Conservation (phyloP, 1,139 yeast species). For the Debaryomyces sp. region DNA sequence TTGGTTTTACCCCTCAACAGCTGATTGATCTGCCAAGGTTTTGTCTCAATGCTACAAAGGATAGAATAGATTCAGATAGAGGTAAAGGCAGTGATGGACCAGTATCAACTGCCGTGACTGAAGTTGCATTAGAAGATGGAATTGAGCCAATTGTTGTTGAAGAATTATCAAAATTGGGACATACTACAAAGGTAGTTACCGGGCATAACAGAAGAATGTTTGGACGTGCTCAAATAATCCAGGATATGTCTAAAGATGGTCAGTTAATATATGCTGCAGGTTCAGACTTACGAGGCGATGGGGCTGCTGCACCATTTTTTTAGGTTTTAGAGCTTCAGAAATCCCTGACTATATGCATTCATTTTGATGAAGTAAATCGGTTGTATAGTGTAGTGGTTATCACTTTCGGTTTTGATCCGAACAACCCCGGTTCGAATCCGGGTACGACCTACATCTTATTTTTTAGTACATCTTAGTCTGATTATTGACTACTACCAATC, state of each 20-base stretch:
- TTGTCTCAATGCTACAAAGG: conserved; percentile 57
- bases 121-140: conserved; percentile 71
- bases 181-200: conserved; percentile 47
- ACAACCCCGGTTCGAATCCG: conserved; percentile 97
- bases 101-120: conserved; percentile 57
- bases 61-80: conserved; percentile 41
- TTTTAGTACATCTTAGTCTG: neutral
- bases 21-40: conserved; percentile 78
- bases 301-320: conserved; percentile 61
- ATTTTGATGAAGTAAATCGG: conserved; percentile 14
- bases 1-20: conserved; percentile 70
- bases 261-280: conserved; percentile 65
- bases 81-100: conserved; percentile 74
- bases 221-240: conserved; percentile 79
- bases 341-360: neutral
- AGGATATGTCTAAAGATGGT: conserved; percentile 43
- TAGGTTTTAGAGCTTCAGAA: neutral
- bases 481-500: neutral
- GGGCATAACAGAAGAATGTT: conserved; percentile 53
- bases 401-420: conserved; percentile 65
- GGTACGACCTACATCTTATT: conserved; percentile 71
- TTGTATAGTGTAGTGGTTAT: conserved; percentile 47
- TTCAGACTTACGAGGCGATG: conserved; percentile 80
- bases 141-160: conserved; percentile 45
- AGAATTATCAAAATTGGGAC: conserved; percentile 57